These are phyloP conservation scores for Puccinia horiana DNA, from an alignment of 1,284 basidiomycete genomes.

Conservation along the genomic window DNA sequence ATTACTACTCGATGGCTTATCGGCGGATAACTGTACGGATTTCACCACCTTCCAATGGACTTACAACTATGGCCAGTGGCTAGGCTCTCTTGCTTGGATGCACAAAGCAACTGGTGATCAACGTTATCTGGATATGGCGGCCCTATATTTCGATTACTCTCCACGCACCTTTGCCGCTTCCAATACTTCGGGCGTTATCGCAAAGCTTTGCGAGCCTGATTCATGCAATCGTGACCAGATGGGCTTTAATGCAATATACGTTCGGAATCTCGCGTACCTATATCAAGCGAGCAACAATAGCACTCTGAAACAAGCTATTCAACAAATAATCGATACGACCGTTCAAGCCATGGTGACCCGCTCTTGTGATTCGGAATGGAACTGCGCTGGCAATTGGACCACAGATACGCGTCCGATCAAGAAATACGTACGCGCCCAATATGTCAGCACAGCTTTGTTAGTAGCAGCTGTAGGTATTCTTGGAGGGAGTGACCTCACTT, in stretches of 20 bases:
- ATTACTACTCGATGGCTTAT: slow-evolving; percentile 18
- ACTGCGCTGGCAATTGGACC: slow-evolving; percentile 45
- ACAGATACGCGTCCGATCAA: slow-evolving; percentile 10
- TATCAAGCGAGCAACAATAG: slow-evolving; percentile 22
- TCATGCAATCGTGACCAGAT: slow-evolving; percentile 46
- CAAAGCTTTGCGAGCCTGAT: slow-evolving; percentile 41
- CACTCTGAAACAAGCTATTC: slow-evolving; percentile 14
- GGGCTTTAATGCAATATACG: slow-evolving; percentile 49
- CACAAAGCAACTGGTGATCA: slow-evolving; percentile 31
- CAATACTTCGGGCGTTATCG: slow-evolving; percentile 41
- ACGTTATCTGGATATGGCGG: slow-evolving; percentile 37
- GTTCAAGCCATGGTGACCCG: slow-evolving; percentile 23
- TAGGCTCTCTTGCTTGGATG: slow-evolving; percentile 48
- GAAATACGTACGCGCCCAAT: slow-evolving; percentile 39
- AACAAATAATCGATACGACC: slow-evolving; percentile 40
- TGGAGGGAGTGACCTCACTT: neutral
- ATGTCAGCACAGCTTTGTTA: slow-evolving; percentile 45
- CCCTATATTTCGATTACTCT: slow-evolving; percentile 13
- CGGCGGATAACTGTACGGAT: neutral
- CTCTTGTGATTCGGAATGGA: slow-evolving; percentile 43
- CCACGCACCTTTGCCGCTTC: slow-evolving; percentile 7
- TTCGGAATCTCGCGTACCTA: slow-evolving; percentile 44
- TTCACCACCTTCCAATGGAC: slow-evolving; percentile 31
- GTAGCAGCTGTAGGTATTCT: slow-evolving; percentile 44
- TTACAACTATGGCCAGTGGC: slow-evolving; percentile 40